Evolutionary conservation across 2,329 filamentous ascomycete genomes (phyloP), one percentile per base, ranked within the genome.

Genomic region (Exophiala alcalophila): DNA sequence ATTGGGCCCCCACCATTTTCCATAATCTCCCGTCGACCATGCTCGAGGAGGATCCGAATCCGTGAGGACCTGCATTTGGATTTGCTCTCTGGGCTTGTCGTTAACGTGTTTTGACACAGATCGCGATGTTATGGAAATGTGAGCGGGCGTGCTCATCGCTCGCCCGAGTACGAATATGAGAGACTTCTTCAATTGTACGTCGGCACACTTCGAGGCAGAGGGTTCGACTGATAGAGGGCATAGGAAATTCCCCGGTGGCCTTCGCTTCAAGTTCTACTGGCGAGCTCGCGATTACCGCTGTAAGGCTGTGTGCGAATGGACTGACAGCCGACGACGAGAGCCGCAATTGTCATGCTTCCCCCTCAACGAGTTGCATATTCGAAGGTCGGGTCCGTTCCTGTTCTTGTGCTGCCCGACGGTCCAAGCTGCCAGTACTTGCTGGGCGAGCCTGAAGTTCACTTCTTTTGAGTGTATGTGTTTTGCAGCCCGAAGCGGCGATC

Each of bases 391-490:
- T 1, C 61, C 66, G 10, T 64, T 60, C 19, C 59, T 71, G 12
- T 61, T 65, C 24, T 47, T 71, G 9, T 70, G 65, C 40, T 59
- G 62, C 30, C 59, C 61, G 20, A 60, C 49, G 12, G 29, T 48
- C 11, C 27, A 16, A 7, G 39, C 36, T 12, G 12, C 43, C 8
- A 47, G 44, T 26, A 49, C 45, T 5, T 54, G 75, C 5, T 80
- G 77, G 77, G 69, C 73, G 2, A 69, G 66, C 37, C 60, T 81
- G 9, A 71, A 73, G 21, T 81, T 80, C 57, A 63, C 65, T 4
- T 62, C 70, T 4, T 73, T 77, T 42, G 77, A 81, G 59, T 65
- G 75, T 76, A 63, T 57, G n/a, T n/a, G 11, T 21, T 12, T 10
- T 24, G 7, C 25, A 19, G 7, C 20, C 48, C 20, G 16, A 39